Evolutionary conservation across 306 rosid genomes (phyloP), one percentile per base, ranked within the genome.

Genomic region (Hylodesmum podocarpum): DNA sequence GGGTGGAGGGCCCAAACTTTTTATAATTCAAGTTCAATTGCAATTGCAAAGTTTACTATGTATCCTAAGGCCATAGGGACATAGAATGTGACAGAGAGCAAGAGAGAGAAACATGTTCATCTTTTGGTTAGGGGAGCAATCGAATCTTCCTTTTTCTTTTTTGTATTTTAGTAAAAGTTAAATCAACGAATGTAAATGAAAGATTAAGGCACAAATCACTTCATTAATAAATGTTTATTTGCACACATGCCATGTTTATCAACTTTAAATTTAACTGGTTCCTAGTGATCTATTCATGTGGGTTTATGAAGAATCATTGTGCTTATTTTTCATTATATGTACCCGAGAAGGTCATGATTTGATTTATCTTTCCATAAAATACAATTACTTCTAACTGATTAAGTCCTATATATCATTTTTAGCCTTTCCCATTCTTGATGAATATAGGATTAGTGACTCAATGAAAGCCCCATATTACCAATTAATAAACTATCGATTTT

Each of bases 1-100:
- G 64, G 77, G 78, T 85, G 87, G 50, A 88, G 90, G 81, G 31
- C 95, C 91, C 34, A 76, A 71, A 40, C 66, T 67, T 72, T 66
- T 62, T 70, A 82, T 69, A 31, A 68, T 80, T 81, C 80, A 82
- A 75, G 63, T 78, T 78, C 33, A 77, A 54, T 51, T 62, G 67
- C 39, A 43, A 37, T 70, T 70, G 74, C 67, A 62, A 79, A 79
- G 78, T 69, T 67, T 9, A 39, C 44, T 70, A 58, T 44, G 65
- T 64, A 64, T 49, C 66, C 66, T 10, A 22, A 61, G 8, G 53
- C 80, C 29, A 72, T 21, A 11, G 80, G 27, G 73, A 72, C 72
- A 70, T 2, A 27, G 37, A 33, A 66, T 72, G 66, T 19, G 80
- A 72, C 3, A 53, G 50, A 49, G 18, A 34, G 70, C 21, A 63